Conservation (phyloP, 2,329 filamentous ascomycete species). For the Claviceps fusiformis region DNA sequence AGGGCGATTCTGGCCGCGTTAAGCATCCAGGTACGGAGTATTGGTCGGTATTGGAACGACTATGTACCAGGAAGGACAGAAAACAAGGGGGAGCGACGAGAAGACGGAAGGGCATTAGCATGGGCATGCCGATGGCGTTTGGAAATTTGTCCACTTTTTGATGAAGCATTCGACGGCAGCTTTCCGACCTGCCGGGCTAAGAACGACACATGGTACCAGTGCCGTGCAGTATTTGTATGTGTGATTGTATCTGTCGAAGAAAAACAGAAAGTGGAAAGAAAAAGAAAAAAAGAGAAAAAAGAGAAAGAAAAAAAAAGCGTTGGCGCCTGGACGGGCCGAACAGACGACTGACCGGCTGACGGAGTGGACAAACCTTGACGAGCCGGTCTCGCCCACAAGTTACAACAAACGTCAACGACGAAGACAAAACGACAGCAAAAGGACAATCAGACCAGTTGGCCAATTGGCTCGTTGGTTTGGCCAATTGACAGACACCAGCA, state of each 20-base stretch:
- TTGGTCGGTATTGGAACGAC: neutral
- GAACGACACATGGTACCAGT: neutral
- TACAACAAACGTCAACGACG: neutral
- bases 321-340: neutral
- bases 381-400: neutral
- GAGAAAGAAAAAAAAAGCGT: too few relatives aligned
- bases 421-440: neutral
- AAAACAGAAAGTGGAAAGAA: neutral
- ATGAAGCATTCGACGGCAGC: neutral
- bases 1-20: neutral
- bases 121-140: constrained; percentile 1
- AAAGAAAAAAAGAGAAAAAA: too few relatives aligned
- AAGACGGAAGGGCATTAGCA: neutral
- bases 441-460: neutral
- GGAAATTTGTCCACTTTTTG: neutral
- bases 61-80: neutral
- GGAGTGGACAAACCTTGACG: neutral
- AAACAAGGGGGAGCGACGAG: neutral
- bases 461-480: neutral
- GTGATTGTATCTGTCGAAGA: neutral
- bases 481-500: neutral
- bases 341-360: neutral
- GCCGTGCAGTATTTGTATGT: neutral
- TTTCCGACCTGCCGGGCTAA: neutral
- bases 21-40: neutral